Evolutionary conservation across 1,284 basidiomycete species (phyloP).

Genomic region (Cryptococcus sp.): DNA sequence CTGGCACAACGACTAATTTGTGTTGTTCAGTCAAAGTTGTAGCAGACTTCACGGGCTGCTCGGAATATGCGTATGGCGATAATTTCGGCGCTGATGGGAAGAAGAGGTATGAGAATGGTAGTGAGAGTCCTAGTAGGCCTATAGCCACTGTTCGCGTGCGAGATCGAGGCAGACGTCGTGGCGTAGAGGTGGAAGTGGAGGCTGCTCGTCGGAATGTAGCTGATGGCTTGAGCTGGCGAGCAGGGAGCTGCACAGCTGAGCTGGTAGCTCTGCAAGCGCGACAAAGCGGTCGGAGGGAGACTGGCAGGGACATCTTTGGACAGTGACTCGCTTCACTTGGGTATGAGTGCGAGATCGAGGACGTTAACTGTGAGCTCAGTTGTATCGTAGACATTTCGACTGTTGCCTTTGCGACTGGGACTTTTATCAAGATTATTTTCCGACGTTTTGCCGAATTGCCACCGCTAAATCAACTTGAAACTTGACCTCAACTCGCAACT

Average conservation of each 20-base stretch:
- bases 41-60: conserved; percentile 28
- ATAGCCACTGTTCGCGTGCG: background rate
- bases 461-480: background rate
- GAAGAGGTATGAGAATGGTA: conserved; percentile 25
- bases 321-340: no score
- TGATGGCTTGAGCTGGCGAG: no score
- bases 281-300: no score
- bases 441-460: conserved; percentile 5
- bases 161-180: conserved; percentile 7
- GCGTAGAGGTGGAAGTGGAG: conserved; percentile 1
- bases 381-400: no score
- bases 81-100: conserved; percentile 17
- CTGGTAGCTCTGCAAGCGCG: no score
- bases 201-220: background rate
- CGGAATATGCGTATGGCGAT: conserved; percentile 41
- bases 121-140: conserved; percentile 15
- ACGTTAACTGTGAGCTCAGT: no score
- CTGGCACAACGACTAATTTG: conserved; percentile 30
- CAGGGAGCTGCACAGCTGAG: no score
- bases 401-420: no score
- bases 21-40: conserved; percentile 31
- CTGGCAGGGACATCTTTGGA: no score
- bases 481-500: no score
- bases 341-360: no score
- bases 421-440: no score